Percentiles rank a stretch among this genome's conserved stretches.
These are phyloP conservation scores for Pythium dissimile DNA, from an alignment of 352 stramenopile species.

Conservation along the genomic window DNA sequence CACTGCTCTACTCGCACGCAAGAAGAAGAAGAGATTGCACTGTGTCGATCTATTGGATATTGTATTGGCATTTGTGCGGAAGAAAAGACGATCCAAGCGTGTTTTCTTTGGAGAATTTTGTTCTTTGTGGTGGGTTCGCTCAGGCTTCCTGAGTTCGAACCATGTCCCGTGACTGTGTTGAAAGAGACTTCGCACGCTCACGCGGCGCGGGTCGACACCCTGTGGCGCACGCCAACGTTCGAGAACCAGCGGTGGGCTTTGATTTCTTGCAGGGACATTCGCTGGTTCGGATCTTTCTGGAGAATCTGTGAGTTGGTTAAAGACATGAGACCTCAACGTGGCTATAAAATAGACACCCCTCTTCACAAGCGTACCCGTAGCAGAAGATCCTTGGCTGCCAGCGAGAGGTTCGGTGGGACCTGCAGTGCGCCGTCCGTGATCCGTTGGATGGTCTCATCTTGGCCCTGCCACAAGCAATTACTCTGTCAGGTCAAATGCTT, in stretches of 20 bases:
- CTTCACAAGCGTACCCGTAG: constrained; percentile 42
- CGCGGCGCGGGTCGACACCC: constrained; percentile 27
- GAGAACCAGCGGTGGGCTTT: constrained; percentile 78
- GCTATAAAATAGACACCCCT: too few species aligned
- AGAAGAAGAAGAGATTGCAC: too few species aligned
- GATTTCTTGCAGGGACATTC: constrained; percentile 63
- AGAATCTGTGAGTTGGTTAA: constrained; percentile 47
- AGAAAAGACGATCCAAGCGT: too few species aligned
- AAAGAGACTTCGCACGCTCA: background rate
- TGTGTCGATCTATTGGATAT: too few species aligned
- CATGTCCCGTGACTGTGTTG: too few species aligned
- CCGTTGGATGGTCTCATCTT: constrained; percentile 94
- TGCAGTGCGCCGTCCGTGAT: constrained; percentile 87
- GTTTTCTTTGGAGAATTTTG: background rate
- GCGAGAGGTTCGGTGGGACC: constrained; percentile 68
- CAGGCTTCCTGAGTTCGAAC: background rate
- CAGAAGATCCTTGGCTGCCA: constrained; percentile 72
- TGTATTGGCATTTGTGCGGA: too few species aligned
- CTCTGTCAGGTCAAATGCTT: too few species aligned
- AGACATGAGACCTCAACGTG: too few species aligned
- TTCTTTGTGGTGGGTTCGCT: background rate
- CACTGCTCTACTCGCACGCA: too few species aligned
- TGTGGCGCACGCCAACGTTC: constrained; percentile 48
- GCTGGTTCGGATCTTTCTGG: constrained; percentile 59
- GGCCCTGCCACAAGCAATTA: constrained; percentile 44